Evolutionary conservation across 352 stramenopile species (phyloP).

Genomic region (Phytophthora kernoviae): DNA sequence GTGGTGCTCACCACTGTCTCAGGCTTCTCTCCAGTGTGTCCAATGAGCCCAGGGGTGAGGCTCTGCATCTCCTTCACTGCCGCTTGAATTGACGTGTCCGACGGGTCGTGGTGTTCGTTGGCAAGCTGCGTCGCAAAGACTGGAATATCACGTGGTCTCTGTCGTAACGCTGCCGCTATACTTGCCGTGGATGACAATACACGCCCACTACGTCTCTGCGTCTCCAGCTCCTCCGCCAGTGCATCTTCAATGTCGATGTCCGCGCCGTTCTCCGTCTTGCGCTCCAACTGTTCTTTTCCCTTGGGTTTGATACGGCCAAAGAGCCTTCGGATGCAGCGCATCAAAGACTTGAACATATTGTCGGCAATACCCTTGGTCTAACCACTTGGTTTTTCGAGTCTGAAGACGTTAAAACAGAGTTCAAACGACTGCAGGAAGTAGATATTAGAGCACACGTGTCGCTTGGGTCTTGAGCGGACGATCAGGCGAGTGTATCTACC

Average conservation of each 20-base stretch:
- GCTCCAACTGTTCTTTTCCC: conserved; percentile 16
- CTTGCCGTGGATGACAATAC: conserved; percentile 44
- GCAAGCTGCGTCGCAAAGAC: conserved; percentile 37
- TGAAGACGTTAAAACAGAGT: conserved; percentile 7
- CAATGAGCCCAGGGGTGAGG: conserved; percentile 31
- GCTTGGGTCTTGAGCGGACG: conserved; percentile 4
- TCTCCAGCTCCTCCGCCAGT: conserved; percentile 37
- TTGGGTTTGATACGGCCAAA: conserved; percentile 38
- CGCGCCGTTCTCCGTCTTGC: conserved; percentile 29
- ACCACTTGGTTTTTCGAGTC: conserved; percentile 11
- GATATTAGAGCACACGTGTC: conserved; percentile 8
- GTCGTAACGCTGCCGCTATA: conserved; percentile 40
- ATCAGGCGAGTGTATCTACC: conserved; percentile 26
- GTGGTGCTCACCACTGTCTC: conserved; percentile 29
- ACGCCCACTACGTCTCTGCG: conserved; percentile 38
- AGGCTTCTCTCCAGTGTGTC: conserved; percentile 29
- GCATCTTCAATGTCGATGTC: conserved; percentile 47
- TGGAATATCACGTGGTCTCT: conserved; percentile 34
- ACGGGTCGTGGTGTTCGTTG: conserved; percentile 25
- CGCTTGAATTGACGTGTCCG: conserved; percentile 23
- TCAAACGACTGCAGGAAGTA: conserved; percentile 12
- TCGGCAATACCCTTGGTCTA: not conserved
- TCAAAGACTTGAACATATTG: conserved; percentile 43
- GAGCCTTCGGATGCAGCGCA: conserved; percentile 40
- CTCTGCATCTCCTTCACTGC: conserved; percentile 39